Conservation (phyloP, 495 filamentous ascomycete species). For the Rhizodiscina lignyota region DNA sequence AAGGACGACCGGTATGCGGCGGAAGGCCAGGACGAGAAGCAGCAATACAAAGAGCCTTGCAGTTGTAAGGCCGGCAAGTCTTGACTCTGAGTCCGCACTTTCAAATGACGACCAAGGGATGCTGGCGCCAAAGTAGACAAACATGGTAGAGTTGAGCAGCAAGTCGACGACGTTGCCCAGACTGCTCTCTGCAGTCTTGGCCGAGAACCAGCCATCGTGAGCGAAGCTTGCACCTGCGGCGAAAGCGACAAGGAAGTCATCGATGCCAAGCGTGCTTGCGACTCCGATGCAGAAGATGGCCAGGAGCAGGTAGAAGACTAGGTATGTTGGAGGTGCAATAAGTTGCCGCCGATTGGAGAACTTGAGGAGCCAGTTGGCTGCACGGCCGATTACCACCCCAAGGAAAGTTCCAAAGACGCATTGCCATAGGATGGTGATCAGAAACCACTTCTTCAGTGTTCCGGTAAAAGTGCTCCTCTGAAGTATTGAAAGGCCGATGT, state of each 20-base stretch:
- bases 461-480: slow-evolving; percentile 13
- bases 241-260: slow-evolving; percentile 36
- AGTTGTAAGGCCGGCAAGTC: slow-evolving; percentile 18
- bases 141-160: slow-evolving; percentile 30
- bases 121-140: slow-evolving; percentile 32
- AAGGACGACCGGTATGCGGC: slow-evolving; percentile 30
- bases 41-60: slow-evolving; percentile 24
- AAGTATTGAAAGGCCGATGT: slow-evolving; percentile 24
- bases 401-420: slow-evolving; percentile 25
- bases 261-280: slow-evolving; percentile 26
- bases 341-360: slow-evolving; percentile 19
- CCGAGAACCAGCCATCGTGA: slow-evolving; percentile 29
- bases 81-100: too few species aligned
- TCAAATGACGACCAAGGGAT: slow-evolving; percentile 30
- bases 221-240: slow-evolving; percentile 33
- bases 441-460: slow-evolving; percentile 27
- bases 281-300: slow-evolving; percentile 29
- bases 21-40: slow-evolving; percentile 26
- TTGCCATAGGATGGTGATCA: slow-evolving; percentile 33
- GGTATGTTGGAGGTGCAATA: slow-evolving; percentile 25
- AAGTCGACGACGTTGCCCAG: slow-evolving; percentile 29
- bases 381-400: slow-evolving; percentile 24
- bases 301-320: slow-evolving; percentile 34
- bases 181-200: slow-evolving; percentile 23
- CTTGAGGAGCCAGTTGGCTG: slow-evolving; percentile 24